Conservation (phyloP, 768 basidiomycete genomes). For the Russula emetica region DNA sequence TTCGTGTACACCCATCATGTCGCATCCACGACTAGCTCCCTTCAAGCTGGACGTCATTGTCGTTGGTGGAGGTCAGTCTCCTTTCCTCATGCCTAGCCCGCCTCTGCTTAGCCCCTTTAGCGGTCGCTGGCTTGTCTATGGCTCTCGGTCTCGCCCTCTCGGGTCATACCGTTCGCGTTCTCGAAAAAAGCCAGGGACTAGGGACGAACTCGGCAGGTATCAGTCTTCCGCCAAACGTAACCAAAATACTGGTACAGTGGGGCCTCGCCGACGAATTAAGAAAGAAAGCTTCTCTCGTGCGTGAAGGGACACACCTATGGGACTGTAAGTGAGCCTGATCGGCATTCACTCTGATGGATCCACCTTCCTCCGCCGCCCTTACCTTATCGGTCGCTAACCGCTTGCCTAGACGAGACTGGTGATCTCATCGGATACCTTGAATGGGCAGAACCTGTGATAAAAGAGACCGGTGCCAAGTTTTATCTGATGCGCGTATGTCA, state of each 20-base stretch:
- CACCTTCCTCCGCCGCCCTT: not conserved
- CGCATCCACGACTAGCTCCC: slow-evolving; percentile 7
- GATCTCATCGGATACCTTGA: slow-evolving; percentile 6
- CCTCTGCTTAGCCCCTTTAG: slow-evolving; percentile 5
- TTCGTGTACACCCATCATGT: slow-evolving; percentile 1
- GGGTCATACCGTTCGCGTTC: slow-evolving; percentile 26
- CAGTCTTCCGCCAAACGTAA: slow-evolving; percentile 25
- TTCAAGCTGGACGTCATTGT: slow-evolving; percentile 24
- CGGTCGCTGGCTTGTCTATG: slow-evolving; percentile 23
- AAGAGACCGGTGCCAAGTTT: slow-evolving; percentile 13
- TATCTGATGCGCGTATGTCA: slow-evolving; percentile 22
- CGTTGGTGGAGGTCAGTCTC: slow-evolving; percentile 24
- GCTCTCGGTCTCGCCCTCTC: slow-evolving; percentile 25
- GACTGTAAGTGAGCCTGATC: slow-evolving; percentile 15
- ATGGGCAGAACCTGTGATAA: slow-evolving; percentile 17
- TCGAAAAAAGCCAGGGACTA: slow-evolving; percentile 8
- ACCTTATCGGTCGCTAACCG: not conserved
- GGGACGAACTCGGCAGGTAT: slow-evolving; percentile 2
- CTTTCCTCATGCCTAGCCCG: not conserved
- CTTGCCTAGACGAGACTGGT: slow-evolving; percentile 15
- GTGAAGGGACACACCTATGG: slow-evolving; percentile 17
- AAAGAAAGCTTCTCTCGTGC: slow-evolving; percentile 2
- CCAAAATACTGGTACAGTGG: slow-evolving; percentile 25
- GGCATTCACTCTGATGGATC: not conserved
- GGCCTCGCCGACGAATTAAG: slow-evolving; percentile 25